Percentiles rank a stretch among this genome's conserved stretches.
These are phyloP conservation scores for Lactarius trivialis DNA, from an alignment of 768 basidiomycete genomes.

Conservation along the genomic window DNA sequence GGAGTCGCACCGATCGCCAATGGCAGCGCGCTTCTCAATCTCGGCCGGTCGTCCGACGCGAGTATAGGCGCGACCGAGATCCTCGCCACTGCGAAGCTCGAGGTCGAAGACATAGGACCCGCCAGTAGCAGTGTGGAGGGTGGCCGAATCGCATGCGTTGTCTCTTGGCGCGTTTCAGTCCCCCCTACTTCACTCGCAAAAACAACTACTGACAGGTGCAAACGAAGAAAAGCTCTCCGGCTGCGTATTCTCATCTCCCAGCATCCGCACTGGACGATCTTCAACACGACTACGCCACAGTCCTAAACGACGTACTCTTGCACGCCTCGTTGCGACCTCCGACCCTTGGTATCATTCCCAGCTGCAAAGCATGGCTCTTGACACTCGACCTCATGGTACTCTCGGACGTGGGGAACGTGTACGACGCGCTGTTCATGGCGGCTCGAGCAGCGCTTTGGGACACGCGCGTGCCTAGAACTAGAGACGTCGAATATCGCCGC, in stretches of 20 bases:
- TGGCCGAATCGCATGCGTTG: slow-evolving; percentile 58
- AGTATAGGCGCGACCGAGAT: slow-evolving; percentile 69
- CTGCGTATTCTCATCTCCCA: no score
- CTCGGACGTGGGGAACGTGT: slow-evolving; percentile 65
- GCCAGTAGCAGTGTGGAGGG: slow-evolving; percentile 43
- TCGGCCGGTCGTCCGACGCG: no score
- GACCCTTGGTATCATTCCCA: slow-evolving; percentile 46
- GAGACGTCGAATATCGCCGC: no score
- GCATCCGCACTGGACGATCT: no score
- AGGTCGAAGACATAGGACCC: no score
- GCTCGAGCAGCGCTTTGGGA: slow-evolving; percentile 76
- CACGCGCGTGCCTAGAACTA: slow-evolving; percentile 70
- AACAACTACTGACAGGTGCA: slow-evolving; percentile 26
- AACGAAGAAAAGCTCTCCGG: no score
- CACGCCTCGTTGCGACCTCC: no score
- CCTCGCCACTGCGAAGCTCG: slow-evolving; percentile 66
- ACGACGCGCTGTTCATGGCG: slow-evolving; percentile 75
- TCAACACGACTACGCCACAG: slow-evolving; percentile 61
- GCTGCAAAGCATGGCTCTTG: slow-evolving; percentile 68
- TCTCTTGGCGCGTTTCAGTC: slow-evolving; percentile 65
- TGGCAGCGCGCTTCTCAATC: no score
- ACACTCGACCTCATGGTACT: slow-evolving; percentile 68
- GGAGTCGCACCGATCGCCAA: no score
- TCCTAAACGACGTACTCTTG: slow-evolving; percentile 58
- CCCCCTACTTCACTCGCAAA: no score